phyloP scores from a whole-genome alignment of 768 basidiomycete genomes.

The Neoboletus magnificus region DNA sequence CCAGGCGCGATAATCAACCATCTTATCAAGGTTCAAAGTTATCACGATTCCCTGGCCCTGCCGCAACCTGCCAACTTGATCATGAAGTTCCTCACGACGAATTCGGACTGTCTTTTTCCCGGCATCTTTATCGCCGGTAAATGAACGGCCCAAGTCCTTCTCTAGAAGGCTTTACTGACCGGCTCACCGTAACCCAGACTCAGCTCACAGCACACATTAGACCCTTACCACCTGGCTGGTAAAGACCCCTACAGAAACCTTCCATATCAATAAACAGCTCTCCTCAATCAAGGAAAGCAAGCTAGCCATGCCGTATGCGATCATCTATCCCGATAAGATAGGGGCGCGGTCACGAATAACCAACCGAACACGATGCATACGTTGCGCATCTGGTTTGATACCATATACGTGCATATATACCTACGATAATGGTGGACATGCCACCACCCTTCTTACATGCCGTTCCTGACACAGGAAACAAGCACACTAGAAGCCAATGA shows the following conservation, averaged over 20 bases:
- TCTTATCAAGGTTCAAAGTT: not conserved
- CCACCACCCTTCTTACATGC: not conserved
- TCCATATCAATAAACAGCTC: not conserved
- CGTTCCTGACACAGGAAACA: not conserved
- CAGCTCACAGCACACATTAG: not conserved
- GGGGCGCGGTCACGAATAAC: not conserved
- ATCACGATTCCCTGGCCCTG: not conserved
- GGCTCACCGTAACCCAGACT: not conserved
- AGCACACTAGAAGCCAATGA: not conserved
- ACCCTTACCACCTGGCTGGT: not conserved
- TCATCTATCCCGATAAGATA: not conserved
- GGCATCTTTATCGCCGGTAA: not conserved
- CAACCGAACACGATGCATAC: not conserved
- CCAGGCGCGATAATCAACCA: too few relatives aligned
- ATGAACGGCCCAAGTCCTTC: not conserved
- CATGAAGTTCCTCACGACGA: not conserved
- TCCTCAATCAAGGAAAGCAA: not conserved
- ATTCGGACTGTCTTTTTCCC: not conserved
- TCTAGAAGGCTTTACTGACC: not conserved
- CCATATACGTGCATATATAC: not conserved
- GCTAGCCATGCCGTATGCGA: not conserved
- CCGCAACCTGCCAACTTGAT: not conserved
- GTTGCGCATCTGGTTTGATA: not conserved
- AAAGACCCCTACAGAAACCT: not conserved
- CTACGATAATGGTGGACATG: not conserved